Percentiles rank a stretch among this genome's conserved stretches.
Conservation (phyloP, 2,329 filamentous ascomycete species). For the Herpotrichia juniperi region DNA sequence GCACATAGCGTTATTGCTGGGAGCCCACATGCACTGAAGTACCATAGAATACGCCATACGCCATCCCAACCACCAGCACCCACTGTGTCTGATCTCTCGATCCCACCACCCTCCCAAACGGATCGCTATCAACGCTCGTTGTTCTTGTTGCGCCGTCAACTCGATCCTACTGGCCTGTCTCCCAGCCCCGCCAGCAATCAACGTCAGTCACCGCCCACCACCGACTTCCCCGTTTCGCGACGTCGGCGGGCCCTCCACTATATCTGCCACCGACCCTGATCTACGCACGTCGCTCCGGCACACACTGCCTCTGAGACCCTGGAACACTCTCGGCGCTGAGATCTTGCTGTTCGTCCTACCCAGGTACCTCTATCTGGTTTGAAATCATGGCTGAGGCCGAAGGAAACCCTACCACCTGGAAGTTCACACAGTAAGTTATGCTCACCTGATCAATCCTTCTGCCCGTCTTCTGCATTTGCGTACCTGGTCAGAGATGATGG, state of each 20-base stretch:
- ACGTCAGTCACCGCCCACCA: constrained; percentile 1
- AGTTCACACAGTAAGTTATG: constrained; percentile 99
- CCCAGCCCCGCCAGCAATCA: too few species aligned
- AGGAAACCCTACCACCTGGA: constrained; percentile 94
- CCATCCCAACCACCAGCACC: constrained; percentile 14
- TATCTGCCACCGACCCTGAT: constrained; percentile 14
- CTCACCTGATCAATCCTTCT: constrained; percentile 33
- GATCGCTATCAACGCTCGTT: constrained; percentile 26
- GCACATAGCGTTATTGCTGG: neutral
- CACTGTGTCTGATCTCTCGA: constrained; percentile 28
- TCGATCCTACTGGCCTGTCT: constrained; percentile 27
- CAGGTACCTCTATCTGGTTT: constrained; percentile 12
- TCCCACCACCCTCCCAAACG: constrained; percentile 9
- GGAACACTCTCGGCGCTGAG: constrained; percentile 17
- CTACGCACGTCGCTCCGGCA: constrained; percentile 10
- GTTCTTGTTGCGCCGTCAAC: constrained; percentile 24
- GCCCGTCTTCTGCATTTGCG: neutral
- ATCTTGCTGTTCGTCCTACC: constrained; percentile 12
- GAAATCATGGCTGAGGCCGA: constrained; percentile 94
- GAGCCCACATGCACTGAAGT: constrained; percentile 18
- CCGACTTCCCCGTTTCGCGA: constrained; percentile 9
- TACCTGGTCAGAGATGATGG: neutral
- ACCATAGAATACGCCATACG: constrained; percentile 5
- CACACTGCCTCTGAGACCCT: constrained; percentile 7
- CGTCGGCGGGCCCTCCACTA: constrained; percentile 35